Evolutionary conservation across 2,329 filamentous ascomycete species (phyloP), one percentile per base, ranked within the genome.

Genomic region (Fusarium sp.): DNA sequence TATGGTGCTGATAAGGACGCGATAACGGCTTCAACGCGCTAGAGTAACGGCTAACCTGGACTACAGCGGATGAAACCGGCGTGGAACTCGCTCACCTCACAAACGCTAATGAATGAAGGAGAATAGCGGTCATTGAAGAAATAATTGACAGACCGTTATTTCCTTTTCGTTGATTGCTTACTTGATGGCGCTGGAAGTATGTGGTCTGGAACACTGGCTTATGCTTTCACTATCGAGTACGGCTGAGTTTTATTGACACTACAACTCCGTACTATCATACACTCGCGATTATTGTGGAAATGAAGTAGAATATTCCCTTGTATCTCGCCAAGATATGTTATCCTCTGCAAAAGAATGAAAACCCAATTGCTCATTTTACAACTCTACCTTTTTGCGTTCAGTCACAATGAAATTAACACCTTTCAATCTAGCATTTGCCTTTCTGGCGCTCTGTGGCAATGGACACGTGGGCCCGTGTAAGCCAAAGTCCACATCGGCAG

Each of bases 51-150:
- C 30, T 66, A 43, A 40, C 34, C 9, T 20, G 15, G 27, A 34
- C 11, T 47, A 9, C 1, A 22, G 22, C 62, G 62, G 62, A 45
- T 27, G 24, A 62, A 66, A 55, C 53, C 62, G 62, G 62, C 8
- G 18, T 41, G 38, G 8, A 18, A 18, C 10, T 41, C 38, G 7
- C 20, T 9, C 18, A 18, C 1, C 18, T 13, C 18, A 5, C 18
- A 16, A 2, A 44, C 41, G 12, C n/a, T 44, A 20, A 24, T 8
- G 6, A 10, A 44, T 6, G 8, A 20, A 13, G n/a, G 6, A 24
- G 22, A 15, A 44, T 44, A 4, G n/a, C 41, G 20, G 18, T 41
- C 38, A 41, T 30, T 30, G 10, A 11, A 29, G 27, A 5, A 29
- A 11, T 29, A 29, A 29, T 11, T 29, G 27, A 10, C 27, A 29